Base-by-base conservation (phyloP, 192 early-diverging fungal genomes). In the Mortierella claussenii region DNA sequence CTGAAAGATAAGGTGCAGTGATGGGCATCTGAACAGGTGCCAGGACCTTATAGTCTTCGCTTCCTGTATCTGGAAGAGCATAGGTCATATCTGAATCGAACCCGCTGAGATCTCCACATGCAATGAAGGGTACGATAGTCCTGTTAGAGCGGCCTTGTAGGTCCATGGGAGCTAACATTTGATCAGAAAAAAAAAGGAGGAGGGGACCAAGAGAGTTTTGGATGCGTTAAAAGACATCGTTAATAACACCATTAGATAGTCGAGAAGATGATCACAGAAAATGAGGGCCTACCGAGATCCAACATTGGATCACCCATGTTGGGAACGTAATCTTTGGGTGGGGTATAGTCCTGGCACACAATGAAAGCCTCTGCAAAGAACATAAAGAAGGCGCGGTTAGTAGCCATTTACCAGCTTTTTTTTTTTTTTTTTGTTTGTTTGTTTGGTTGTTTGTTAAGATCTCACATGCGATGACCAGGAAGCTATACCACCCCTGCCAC, bases 61-160 rank as follows among this genome's bases (percentile, higher is more conserved):
- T 64, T 55, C 60, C 67, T 56, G 69, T 61, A 57, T 84, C 85
- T 17, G 88, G 84, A 21, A 90, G 76, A 17, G 89, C 80, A 70
- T 96, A 96, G 1, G 95, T 96, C 83, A 87, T 85, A 64, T 97
- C 96, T 11, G 94, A 85, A 69, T 97, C 96, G 67, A 92, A 96
- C 2, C 90, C 93, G 58, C 89, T 89, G 56, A 96, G 71, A 69
- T 97, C 96, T 27, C 96, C 96, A 59, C 96, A 97, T 1, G 94
- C 92, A 55, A 96, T 81, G 80, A 96, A 97, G 4, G 96, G 96
- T 4, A 91, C 92, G 68, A 97, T 90, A 2, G 87, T 85, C 53
- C 93, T 83, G 75, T 95, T 94, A 34, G 86, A 81, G 18, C 91
- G 93, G 0, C 75, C 74, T 13, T 91, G 79, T 30, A 91, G 81